Conservation (phyloP, 1,284 basidiomycete species). For the Hemileia vastatrix region DNA sequence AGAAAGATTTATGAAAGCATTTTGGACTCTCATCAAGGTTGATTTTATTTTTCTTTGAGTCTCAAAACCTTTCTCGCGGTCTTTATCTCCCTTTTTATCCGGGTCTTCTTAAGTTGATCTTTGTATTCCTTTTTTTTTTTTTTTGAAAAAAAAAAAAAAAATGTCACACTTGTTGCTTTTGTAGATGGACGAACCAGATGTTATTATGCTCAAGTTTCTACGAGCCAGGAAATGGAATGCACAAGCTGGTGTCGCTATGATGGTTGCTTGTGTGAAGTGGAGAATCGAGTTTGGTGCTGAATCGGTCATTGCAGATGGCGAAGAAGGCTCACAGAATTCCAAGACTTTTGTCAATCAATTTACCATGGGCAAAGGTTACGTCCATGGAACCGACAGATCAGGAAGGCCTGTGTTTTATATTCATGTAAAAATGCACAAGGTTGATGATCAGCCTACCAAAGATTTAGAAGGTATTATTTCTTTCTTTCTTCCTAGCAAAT, state of each 20-base stretch:
- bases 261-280: slow-evolving; percentile 23
- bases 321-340: slow-evolving; percentile 12
- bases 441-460: slow-evolving; percentile 10
- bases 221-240: slow-evolving; percentile 22
- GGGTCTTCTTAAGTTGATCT: too few relatives aligned
- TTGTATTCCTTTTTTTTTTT: too few relatives aligned
- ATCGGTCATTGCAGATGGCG: slow-evolving; percentile 9
- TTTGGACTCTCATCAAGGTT: too few relatives aligned
- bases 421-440: slow-evolving; percentile 15
- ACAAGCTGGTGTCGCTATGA: slow-evolving; percentile 21
- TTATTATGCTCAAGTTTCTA: slow-evolving; percentile 21
- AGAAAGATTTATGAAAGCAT: too few relatives aligned
- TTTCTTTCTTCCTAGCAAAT: not conserved
- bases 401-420: slow-evolving; percentile 20
- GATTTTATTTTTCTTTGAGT: too few relatives aligned
- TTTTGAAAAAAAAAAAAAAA: too few relatives aligned
- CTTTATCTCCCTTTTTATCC: too few relatives aligned
- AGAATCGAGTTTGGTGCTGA: slow-evolving; percentile 22
- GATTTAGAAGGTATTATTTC: slow-evolving; percentile 9
- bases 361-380: slow-evolving; percentile 15
- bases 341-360: slow-evolving; percentile 12
- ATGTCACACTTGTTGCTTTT: too few relatives aligned
- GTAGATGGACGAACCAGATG: slow-evolving; percentile 24
- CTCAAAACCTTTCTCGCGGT: too few relatives aligned
- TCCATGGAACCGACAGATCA: slow-evolving; percentile 17